These are phyloP conservation scores for Cucurbita moschata DNA, from an alignment of 306 rosid species.

Conservation along the genomic window DNA sequence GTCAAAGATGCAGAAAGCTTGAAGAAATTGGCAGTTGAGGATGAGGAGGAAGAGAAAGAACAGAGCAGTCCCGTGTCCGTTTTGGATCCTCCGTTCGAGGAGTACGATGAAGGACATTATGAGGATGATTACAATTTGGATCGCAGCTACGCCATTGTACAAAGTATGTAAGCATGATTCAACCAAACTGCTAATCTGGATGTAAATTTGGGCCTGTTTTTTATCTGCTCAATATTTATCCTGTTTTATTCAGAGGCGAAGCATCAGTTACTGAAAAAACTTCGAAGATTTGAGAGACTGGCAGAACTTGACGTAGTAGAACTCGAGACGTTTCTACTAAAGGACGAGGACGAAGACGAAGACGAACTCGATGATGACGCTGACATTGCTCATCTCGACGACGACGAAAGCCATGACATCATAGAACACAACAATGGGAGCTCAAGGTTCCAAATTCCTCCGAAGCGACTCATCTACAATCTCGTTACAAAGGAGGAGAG, in stretches of 20 bases:
- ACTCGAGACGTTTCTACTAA: constrained; percentile 55
- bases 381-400: constrained; percentile 11
- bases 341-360: constrained; percentile 35
- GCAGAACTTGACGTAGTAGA: constrained; percentile 72
- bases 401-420: background rate
- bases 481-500: constrained; percentile 41
- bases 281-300: constrained; percentile 69
- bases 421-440: background rate
- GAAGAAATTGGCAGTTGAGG: constrained; percentile 27
- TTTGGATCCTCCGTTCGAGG: constrained; percentile 81
- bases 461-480: constrained; percentile 43
- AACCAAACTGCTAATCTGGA: background rate
- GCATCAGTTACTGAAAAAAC: constrained; percentile 59
- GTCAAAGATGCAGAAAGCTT: constrained; percentile 25
- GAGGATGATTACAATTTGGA: constrained; percentile 41
- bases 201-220: background rate
- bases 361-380: constrained; percentile 13
- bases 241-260: constrained; percentile 47
- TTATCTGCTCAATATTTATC: background rate
- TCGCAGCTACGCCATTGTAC: constrained; percentile 69
- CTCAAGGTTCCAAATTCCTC: constrained; percentile 12
- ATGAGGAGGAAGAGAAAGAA: constrained; percentile 74
- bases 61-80: constrained; percentile 89
- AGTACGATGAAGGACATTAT: constrained; percentile 35
- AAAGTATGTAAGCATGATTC: constrained; percentile 44